Evolutionary conservation across 176 grass and related monocot genomes (phyloP), one percentile per base, ranked within the genome.

Genomic region (Oryza glaberrima): DNA sequence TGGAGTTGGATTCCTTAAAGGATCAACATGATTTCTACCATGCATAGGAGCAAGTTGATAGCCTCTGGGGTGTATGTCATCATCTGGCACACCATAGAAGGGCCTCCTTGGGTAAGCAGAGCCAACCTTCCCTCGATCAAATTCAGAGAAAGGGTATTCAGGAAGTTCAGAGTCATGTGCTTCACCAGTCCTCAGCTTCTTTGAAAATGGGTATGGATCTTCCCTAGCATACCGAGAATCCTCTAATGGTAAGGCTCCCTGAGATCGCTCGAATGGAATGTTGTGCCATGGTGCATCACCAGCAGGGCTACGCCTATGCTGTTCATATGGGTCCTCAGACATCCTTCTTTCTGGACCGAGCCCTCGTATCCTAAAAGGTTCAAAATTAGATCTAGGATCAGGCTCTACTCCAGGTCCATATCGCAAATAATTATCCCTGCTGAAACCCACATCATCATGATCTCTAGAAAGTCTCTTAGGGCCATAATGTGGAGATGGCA

Each of bases 131-230:
- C 83, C 91, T 41, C 40, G 77, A 46, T 81, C 85, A 65, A 88
- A 88, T 80, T 95, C 93, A 65, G 86, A 84, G 90, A 99, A 99
- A 75, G 90, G 90, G 84, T 99, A 94, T 54, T 96, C 93, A 13
- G 93, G 96, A 52, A 99, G 92, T 78, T 99, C 96, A 51, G 82
- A 83, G 86, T 94, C 96, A 79, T 81, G 77, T 56, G 84, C 74
- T 67, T 83, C 36, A 71, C 60, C 72, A 81, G 80, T 67, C 73
- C 70, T 92, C 86, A 65, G 75, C 43, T 86, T 95, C 90, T 92
- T 95, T 70, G 88, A 41, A 79, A 70, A 86, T 78, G 88, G 93
- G 45, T 88, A 84, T 4, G 72, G 73, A 76, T 68, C 68, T 72
- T 88, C 88, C 69, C 88, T 88, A 68, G 64, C 61, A 43, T 84